Conservation (phyloP, 106 monocot genomes). For the Acanthochlamys bracteata region DNA sequence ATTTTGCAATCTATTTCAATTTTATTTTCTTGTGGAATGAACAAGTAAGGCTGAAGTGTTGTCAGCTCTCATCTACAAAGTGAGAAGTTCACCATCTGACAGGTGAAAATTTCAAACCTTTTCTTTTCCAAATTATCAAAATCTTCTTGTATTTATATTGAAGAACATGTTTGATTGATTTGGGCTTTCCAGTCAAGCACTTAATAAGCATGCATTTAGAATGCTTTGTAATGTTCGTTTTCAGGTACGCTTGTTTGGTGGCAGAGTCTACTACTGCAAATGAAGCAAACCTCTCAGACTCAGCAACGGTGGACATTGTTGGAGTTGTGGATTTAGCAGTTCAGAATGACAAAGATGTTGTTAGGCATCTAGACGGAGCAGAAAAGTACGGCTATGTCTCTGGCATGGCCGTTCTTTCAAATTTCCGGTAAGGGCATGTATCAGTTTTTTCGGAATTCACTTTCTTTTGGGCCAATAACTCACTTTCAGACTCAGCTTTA, state of each 20-base stretch:
- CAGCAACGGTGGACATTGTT: constrained; percentile 26
- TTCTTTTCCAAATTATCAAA: not conserved
- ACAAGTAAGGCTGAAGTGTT: constrained; percentile 83
- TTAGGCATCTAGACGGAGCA: constrained; percentile 45
- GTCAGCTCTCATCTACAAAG: constrained; percentile 67
- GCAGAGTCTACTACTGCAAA: constrained; percentile 41
- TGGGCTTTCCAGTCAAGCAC: too few relatives aligned
- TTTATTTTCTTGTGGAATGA: constrained; percentile 3
- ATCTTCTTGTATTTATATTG: too few relatives aligned
- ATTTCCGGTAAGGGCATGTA: constrained; percentile 55
- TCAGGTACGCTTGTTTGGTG: constrained; percentile 93
- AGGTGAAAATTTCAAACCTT: constrained; percentile 32
- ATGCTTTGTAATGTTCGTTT: not conserved
- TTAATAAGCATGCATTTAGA: too few relatives aligned
- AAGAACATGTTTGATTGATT: too few relatives aligned
- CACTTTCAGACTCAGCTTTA: not conserved
- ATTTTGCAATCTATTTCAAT: too few relatives aligned
- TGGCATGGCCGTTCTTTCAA: constrained; percentile 69
- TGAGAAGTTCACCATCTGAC: constrained; percentile 58
- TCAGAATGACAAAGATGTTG: constrained; percentile 67
- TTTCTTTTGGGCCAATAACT: too few relatives aligned
- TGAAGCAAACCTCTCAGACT: not conserved
- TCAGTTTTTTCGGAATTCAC: too few relatives aligned
- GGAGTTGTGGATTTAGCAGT: constrained; percentile 71
- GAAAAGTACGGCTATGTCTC: constrained; percentile 81